A percentile compares a stretch with the other conserved stretches of the same genome.
Evolutionary conservation across 352 stramenopile genomes (phyloP).

Genomic region (Pythium apleroticum): DNA sequence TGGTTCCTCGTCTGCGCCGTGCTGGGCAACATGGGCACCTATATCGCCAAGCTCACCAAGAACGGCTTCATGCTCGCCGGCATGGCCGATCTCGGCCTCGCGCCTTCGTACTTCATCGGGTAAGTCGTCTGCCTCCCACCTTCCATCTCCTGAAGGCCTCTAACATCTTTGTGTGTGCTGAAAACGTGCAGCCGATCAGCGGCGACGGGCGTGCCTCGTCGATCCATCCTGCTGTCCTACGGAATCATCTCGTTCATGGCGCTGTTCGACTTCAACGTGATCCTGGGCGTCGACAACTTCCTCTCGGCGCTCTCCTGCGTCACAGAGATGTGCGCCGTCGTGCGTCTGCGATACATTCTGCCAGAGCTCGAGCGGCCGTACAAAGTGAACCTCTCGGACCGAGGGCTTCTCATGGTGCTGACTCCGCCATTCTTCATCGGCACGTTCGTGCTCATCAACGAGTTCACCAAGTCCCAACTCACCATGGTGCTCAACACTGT

Average conservation of each 20-base stretch:
- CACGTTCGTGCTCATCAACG: conserved; percentile 63
- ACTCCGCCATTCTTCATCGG: conserved; percentile 57
- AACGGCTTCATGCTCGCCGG: conserved; percentile 91
- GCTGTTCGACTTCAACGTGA: conserved; percentile 87
- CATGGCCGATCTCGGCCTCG: conserved; percentile 88
- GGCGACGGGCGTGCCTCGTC: conserved; percentile 54
- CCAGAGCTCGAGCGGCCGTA: conserved; percentile 77
- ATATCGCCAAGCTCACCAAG: conserved; percentile 93
- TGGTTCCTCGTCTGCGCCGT: conserved; percentile 91
- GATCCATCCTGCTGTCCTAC: conserved; percentile 85
- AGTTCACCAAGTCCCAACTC: conserved; percentile 57
- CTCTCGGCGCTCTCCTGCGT: conserved; percentile 89
- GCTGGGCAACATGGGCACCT: conserved; percentile 92
- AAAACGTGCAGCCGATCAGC: conserved; percentile 39
- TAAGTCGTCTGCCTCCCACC: conserved; percentile 43
- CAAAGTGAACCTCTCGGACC: conserved; percentile 66
- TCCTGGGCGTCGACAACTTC: conserved; percentile 92
- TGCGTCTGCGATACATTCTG: conserved; percentile 84
- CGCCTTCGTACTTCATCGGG: conserved; percentile 85
- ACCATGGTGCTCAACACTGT: conserved; percentile 55
- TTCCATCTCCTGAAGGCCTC: not conserved
- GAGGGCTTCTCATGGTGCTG: conserved; percentile 43
- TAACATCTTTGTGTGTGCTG: not conserved
- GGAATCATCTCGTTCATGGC: conserved; percentile 87
- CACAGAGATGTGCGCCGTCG: conserved; percentile 90